Evolutionary conservation across 1,284 basidiomycete genomes (phyloP), one percentile per base, ranked within the genome.

Genomic region (Marasmius oreades): DNA sequence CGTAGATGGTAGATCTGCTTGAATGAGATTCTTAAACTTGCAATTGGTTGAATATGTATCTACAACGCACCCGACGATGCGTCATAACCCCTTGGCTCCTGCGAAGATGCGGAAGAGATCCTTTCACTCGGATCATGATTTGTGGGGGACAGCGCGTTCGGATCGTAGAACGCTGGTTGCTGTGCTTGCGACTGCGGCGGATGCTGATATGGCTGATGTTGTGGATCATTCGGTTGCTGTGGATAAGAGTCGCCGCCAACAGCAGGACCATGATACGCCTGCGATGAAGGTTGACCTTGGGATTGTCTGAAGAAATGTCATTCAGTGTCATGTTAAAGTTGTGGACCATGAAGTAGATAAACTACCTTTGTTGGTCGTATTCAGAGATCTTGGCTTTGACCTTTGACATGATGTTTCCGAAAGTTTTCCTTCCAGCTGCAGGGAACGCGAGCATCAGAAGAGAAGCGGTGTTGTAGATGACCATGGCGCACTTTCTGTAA

Each of bases 301-400:
- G 59, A 53, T 52, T 55, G 55, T 14, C 53, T 53, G 24, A 23
- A 24, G 39, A 28, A 28, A 59, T 28, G 50, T 31, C 28, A 5
- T 31, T 31, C 18, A 23, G 39, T 39, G 33, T 22, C 20, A 16
- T 42, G 42, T 11, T 16, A 47, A 31, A 51, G 44, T 28, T 18
- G n/a, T 8, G 2, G n/a, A 46, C 51, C 14, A 22, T 23, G 48
- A 42, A 51, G 12, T 43, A 20, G 12, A n/a, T 20, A 45, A 50
- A 51, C 16, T 47, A 64, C 55, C 62, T 60, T 53, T 73, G 69
- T 61, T 83, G 80, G 37, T 92, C 88, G 59, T 84, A 83, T 63
- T 92, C 90, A 64, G 87, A 84, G 61, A 91, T 84, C 77, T 91
- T 92, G 8, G 88, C 82, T 65, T 84, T 90, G 48, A 90, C 86